phyloP scores from a whole-genome alignment of 1,139 yeast species.

The Pneumocystis canis region DNA sequence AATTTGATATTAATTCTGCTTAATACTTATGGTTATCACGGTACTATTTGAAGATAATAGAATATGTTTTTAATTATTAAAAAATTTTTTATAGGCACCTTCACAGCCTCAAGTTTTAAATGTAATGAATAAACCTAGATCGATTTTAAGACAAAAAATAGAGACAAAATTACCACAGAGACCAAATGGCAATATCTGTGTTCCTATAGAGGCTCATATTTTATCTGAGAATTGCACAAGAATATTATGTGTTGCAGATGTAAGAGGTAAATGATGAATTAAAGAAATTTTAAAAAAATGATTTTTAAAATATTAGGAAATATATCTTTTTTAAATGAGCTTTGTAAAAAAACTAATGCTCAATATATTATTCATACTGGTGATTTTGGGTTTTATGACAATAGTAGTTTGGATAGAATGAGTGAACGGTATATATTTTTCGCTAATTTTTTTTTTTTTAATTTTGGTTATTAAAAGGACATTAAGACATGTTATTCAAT shows the following conservation, averaged over 20 bases:
- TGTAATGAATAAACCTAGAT: background rate
- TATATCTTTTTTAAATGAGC: constrained; percentile 32
- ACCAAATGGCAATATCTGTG: background rate
- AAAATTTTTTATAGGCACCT: background rate
- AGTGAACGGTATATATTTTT: constrained; percentile 18
- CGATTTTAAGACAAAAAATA: background rate
- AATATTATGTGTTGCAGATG: constrained; percentile 41
- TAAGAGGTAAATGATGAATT: constrained; percentile 28
- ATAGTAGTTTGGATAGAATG: constrained; percentile 40
- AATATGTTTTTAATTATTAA: background rate
- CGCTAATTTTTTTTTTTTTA: background rate
- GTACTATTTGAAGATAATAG: background rate
- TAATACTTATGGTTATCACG: background rate
- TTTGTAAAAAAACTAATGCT: constrained; percentile 35
- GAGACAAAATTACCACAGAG: background rate
- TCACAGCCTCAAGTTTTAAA: background rate
- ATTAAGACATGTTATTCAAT: constrained; percentile 51
- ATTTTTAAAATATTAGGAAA: constrained; percentile 22
- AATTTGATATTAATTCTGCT: background rate
- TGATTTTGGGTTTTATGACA: constrained; percentile 64
- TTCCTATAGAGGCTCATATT: constrained; percentile 2
- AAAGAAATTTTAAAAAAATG: background rate
- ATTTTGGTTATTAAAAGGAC: constrained; percentile 16
- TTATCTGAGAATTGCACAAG: constrained; percentile 17
- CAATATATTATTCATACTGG: constrained; percentile 56